Evolutionary conservation across 345 rosid genomes (phyloP), one percentile per base, ranked within the genome.

Genomic region (Turnera subulata): DNA sequence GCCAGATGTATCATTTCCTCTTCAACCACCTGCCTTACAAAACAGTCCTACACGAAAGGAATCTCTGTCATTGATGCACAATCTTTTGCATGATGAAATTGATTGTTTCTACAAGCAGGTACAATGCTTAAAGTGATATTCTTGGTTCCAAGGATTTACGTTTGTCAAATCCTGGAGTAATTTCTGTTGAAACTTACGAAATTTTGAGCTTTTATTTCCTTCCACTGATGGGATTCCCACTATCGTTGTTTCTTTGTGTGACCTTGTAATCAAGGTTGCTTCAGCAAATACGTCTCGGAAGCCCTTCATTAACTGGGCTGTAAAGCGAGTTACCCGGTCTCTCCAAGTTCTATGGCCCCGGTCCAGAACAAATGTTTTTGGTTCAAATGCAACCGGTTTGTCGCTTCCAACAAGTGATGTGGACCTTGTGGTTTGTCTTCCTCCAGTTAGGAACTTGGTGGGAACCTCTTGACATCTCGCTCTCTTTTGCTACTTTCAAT

Each of bases 331-430:
- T 50, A 82, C 93, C 11, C 61, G 98, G 56, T 92, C 98, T 62
- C 95, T 92, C 65, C 98, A 92, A 71, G 98, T 88, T 47, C 65
- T 92, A 46, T 92, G 98, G 98, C 98, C 98, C 53, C 76, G 98
- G 80, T 92, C 98, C 46, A 81, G 98, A 65, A 86, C 95, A 25
- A 84, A 84, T 58, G 72, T 92, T 42, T 92, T 83, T 79, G 98
- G 98, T 70, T 92, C 98, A 66, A 83, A 78, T 82, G 92, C 96
- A 45, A 92, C 93, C 55, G 98, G 98, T 54, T 73, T 92, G 79
- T 78, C 98, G 55, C 95, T 92, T 67, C 98, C 95, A 57, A 80
- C 95, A 42, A 92, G 98, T 75, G 98, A 92, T 73, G 98, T 92
- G 66, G 98, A 92, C 78, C 98, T 92, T 72, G 98, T 92, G 64